phyloP scores from a whole-genome alignment of 2,329 filamentous ascomycete genomes.

The Aspergillus sp. region DNA sequence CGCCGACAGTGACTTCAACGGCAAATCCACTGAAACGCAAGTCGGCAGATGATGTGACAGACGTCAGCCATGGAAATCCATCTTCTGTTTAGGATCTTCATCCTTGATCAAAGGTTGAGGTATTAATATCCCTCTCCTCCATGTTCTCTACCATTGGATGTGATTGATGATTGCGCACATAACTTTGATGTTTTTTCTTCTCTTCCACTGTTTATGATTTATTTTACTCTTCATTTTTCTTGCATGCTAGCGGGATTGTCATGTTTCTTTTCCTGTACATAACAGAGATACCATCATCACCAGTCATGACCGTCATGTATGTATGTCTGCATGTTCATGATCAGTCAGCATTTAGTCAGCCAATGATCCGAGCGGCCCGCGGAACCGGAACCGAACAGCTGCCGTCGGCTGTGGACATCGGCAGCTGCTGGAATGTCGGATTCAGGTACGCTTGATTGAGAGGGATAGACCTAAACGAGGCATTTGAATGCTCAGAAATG shows the following conservation, averaged over 20 bases:
- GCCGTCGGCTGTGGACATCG: background rate
- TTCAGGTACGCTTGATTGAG: background rate
- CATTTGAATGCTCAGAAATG: background rate
- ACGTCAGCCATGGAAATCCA: background rate
- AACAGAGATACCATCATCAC: conserved; percentile 17
- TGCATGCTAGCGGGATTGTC: conserved; percentile 14
- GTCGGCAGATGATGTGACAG: conserved; percentile 14
- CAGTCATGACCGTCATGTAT: conserved; percentile 2
- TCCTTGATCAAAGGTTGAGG: no score
- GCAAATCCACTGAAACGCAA: conserved; percentile 34
- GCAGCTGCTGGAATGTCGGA: background rate
- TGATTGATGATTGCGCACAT: no score
- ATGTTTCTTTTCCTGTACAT: conserved; percentile 16
- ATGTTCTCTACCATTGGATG: no score
- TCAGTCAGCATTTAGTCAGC: no score
- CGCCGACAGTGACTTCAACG: conserved; percentile 6
- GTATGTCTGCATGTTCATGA: background rate
- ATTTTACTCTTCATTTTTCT: conserved; percentile 7
- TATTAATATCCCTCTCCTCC: no score
- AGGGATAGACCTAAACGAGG: background rate
- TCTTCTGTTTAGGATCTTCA: no score
- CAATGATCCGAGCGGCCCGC: background rate
- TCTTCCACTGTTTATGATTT: background rate
- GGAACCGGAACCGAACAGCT: background rate
- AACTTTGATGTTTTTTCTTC: no score